Conservation (phyloP, 2,329 filamentous ascomycete genomes). For the Xylaria sp. region DNA sequence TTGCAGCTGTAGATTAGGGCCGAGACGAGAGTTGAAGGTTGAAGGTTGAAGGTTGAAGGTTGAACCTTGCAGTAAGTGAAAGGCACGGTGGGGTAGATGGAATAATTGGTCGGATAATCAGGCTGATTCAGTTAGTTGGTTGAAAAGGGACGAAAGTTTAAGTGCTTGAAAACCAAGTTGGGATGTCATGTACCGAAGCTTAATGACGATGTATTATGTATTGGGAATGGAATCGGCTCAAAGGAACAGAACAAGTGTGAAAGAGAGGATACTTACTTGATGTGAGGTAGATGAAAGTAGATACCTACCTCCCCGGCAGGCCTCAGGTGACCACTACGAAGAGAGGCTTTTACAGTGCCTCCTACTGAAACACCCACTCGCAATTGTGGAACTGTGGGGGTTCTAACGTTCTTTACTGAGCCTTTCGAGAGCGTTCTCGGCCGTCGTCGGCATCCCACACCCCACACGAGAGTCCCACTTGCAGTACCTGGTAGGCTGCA, state of each 20-base stretch:
- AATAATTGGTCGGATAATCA: not conserved
- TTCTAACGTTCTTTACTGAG: not conserved
- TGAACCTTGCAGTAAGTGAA: not conserved
- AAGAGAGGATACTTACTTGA: conserved; percentile 18
- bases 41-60: no score
- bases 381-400: not conserved
- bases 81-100: conserved; percentile 3
- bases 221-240: conserved; percentile 10
- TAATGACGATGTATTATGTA: not conserved
- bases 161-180: not conserved
- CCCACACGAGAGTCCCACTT: not conserved
- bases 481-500: not conserved
- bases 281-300: no score
- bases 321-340: no score
- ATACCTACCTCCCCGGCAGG: no score
- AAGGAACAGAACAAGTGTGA: conserved; percentile 10
- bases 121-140: not conserved
- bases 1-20: not conserved
- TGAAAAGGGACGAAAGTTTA: not conserved
- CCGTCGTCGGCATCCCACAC: conserved; percentile 36
- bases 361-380: no score
- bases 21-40: not conserved
- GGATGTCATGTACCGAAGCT: not conserved
- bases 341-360: not conserved
- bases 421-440: conserved; percentile 20